Percentiles rank a stretch among this genome's conserved stretches.
Conservation (phyloP, 495 filamentous ascomycete species). For the Aspergillus ellipticus region DNA sequence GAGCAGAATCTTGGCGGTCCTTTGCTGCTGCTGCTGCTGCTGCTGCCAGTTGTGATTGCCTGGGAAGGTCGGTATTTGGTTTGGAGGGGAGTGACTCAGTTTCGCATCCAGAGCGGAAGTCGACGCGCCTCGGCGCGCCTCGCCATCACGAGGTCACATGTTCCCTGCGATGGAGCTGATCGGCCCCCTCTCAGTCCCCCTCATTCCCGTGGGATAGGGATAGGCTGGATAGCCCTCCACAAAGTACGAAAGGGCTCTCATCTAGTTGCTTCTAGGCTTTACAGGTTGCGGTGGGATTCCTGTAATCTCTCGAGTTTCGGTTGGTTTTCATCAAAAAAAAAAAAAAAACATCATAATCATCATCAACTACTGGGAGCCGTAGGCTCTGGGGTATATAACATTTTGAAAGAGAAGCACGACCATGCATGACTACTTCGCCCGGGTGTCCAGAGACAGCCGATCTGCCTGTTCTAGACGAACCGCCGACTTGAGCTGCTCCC, state of each 20-base stretch:
- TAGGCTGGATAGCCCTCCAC: no score
- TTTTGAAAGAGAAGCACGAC: conserved; percentile 4
- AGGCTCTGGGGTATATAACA: conserved; percentile 20
- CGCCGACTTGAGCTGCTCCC: conserved; percentile 59
- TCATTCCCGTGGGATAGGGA: no score
- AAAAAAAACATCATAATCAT: no score
- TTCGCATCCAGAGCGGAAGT: conserved; percentile 1
- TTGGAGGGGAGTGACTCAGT: no score
- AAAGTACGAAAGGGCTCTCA: no score
- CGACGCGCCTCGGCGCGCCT: conserved; percentile 28
- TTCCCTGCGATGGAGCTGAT: no score
- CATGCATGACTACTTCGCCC: conserved; percentile 42
- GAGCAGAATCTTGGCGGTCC: conserved; percentile 8
- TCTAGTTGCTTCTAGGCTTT: no score
- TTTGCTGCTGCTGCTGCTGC: no score
- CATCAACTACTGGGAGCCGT: conserved; percentile 15
- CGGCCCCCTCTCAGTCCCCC: no score
- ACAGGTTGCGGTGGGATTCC: no score
- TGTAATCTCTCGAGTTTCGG: not conserved
- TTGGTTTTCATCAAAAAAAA: not conserved
- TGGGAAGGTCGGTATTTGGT: no score
- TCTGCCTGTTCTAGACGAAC: conserved; percentile 63
- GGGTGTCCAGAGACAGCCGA: conserved; percentile 61
- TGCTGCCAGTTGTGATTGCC: no score
- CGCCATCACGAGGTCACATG: conserved; percentile 47